Evolutionary conservation across 1,139 yeast genomes (phyloP), one percentile per base, ranked within the genome.

Genomic region (Entelexis paramagnoliae): DNA sequence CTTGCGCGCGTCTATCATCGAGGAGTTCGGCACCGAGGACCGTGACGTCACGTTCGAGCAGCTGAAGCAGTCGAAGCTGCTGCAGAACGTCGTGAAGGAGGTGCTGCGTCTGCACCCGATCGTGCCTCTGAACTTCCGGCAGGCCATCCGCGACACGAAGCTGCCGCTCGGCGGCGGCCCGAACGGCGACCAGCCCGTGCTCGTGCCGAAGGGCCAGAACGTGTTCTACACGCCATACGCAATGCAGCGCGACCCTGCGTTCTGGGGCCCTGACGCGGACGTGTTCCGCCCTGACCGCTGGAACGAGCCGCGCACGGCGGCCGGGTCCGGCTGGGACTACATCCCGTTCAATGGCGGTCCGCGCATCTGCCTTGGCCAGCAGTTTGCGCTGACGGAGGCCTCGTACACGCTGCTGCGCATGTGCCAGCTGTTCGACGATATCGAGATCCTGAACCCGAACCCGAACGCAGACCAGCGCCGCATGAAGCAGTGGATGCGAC

Each of bases 341-440:
- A 62, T 77, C 28, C 80, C 80, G 6, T 77, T 76, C 66, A 77
- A 77, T 58, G 81, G 81, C 47, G 82, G 82, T 6, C 81, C 82
- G 30, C 67, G 82, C 53, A 77, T 77, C 52, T 78, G 82, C 59
- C 66, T 77, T 48, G 82, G 81, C 17, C 81, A 77, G 63, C 81
- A 76, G 62, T 76, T 74, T 64, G 81, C 80, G 1, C 69, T 77
- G 53, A 76, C 80, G 17, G 82, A 78, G 63, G 77, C 78, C 4
- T 68, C 75, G 4, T 77, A 75, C 58, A 71, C 75, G 11, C 55
- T 74, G 36, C 70, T 69, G 13, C 67, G 81, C 52, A 60, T 78
- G 49, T 63, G 66, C 48, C 78, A 74, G 62, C 59, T 55, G 41
- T 66, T 65, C 55, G 56, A 52, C 46, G 59, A 59, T 20, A 53